Conservation (phyloP, 2,329 filamentous ascomycete species). For the Juglanconis sp. region DNA sequence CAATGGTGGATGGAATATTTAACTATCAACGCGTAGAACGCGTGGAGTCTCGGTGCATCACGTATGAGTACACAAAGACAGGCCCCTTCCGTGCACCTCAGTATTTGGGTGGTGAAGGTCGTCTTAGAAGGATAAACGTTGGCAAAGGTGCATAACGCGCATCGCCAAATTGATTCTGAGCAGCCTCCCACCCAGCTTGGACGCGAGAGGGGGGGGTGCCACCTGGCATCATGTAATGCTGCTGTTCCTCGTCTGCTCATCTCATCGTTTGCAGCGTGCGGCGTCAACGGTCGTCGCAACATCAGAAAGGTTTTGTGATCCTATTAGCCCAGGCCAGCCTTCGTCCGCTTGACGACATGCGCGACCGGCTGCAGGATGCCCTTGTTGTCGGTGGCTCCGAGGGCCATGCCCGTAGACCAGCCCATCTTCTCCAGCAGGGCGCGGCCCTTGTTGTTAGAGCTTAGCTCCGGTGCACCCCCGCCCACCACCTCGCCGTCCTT, state of each 20-base stretch:
- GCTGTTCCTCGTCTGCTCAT: not conserved
- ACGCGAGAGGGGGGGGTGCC: not conserved
- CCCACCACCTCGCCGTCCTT: constrained; percentile 87
- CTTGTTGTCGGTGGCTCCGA: constrained; percentile 80
- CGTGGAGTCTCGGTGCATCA: too few species aligned
- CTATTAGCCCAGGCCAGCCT: constrained; percentile 71
- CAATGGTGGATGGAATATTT: too few species aligned
- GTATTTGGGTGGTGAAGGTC: too few species aligned
- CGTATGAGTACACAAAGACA: too few species aligned
- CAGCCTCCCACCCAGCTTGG: not conserved
- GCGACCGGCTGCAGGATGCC: constrained; percentile 83
- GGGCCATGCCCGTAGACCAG: constrained; percentile 80
- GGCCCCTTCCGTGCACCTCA: too few species aligned
- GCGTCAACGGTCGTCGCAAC: not conserved
- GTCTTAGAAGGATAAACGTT: too few species aligned
- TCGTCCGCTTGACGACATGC: constrained; percentile 82
- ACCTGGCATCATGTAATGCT: not conserved
- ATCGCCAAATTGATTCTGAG: too few species aligned
- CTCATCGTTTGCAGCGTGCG: not conserved
- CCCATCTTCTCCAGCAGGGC: constrained; percentile 96
- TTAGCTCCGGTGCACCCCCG: constrained; percentile 78
- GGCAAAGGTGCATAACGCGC: too few species aligned
- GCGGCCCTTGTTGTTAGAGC: constrained; percentile 76
- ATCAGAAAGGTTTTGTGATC: not conserved
- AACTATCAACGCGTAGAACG: too few species aligned